phyloP scores from a whole-genome alignment of 306 rosid genomes.

The Fagus sylvatica region DNA sequence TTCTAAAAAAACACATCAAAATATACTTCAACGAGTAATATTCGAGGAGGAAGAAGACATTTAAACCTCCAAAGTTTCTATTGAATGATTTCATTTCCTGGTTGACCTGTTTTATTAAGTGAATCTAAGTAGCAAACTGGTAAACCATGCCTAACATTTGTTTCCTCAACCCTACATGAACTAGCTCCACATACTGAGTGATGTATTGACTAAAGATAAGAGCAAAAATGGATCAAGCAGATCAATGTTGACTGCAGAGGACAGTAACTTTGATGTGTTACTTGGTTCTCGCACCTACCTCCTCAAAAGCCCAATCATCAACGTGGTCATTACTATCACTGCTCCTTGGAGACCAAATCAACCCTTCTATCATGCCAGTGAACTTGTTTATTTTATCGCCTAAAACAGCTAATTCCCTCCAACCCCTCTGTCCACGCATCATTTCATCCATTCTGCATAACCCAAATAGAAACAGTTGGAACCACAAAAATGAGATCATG shows the following conservation, averaged over 20 bases:
- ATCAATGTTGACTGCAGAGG: neutral
- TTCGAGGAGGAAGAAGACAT: neutral
- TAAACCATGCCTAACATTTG: neutral
- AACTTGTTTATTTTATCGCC: constrained; percentile 93
- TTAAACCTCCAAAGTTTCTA: neutral
- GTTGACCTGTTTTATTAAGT: neutral
- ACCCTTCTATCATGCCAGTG: constrained; percentile 95
- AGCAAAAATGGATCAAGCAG: neutral
- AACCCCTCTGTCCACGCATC: constrained; percentile 99
- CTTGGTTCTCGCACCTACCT: constrained; percentile 52
- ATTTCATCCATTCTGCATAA: constrained; percentile 93
- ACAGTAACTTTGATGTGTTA: constrained; percentile 14
- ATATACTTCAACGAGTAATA: neutral
- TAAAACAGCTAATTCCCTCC: constrained; percentile 91
- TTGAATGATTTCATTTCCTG: neutral
- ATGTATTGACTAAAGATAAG: constrained; percentile 4
- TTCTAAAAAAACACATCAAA: neutral
- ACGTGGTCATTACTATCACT: constrained; percentile 52
- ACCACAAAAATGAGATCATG: neutral
- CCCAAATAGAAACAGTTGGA: constrained; percentile 15
- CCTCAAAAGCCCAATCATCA: constrained; percentile 93
- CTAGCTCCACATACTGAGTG: neutral
- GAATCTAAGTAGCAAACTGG: neutral
- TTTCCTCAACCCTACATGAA: neutral
- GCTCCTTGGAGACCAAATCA: constrained; percentile 90